phyloP scores from a whole-genome alignment of 2,329 filamentous ascomycete genomes.

The Sporothrix sp. region DNA sequence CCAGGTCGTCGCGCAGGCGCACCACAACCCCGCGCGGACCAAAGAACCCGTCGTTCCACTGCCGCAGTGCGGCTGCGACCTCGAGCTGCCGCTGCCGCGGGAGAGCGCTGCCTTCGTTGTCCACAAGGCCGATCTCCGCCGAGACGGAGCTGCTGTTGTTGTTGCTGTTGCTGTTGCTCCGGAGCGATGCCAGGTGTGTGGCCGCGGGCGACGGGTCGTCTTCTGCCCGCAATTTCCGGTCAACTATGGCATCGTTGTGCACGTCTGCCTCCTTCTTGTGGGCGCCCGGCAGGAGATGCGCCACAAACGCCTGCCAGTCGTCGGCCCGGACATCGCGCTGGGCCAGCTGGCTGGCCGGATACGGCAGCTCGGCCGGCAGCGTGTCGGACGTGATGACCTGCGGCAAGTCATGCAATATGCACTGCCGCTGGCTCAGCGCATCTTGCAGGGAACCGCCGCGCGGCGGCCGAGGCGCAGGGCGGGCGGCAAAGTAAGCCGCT shows the following conservation, averaged over 20 bases:
- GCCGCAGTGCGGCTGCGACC: conserved; percentile 33
- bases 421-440: conserved; percentile 4
- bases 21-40: conserved; percentile 38
- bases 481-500: conserved; percentile 38
- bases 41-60: conserved; percentile 52
- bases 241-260: conserved; percentile 36
- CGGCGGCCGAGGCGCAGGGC: conserved; percentile 25
- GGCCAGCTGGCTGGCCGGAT: conserved; percentile 27
- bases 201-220: conserved; percentile 19
- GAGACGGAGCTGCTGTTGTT: not conserved
- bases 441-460: conserved; percentile 8
- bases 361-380: conserved; percentile 36
- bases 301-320: conserved; percentile 52
- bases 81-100: conserved; percentile 12
- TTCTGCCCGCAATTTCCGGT: conserved; percentile 40
- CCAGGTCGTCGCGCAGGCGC: conserved; percentile 22
- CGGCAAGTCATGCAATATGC: conserved; percentile 23
- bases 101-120: conserved; percentile 12
- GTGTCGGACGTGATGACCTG: conserved; percentile 28
- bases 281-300: conserved; percentile 41
- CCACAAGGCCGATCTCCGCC: not conserved
- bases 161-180: not conserved
- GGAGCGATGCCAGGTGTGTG: conserved; percentile 6
- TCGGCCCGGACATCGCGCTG: conserved; percentile 37
- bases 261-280: not conserved